Base-by-base conservation (phyloP, 345 rosid genomes). In the Cochlearia excelsa region DNA sequence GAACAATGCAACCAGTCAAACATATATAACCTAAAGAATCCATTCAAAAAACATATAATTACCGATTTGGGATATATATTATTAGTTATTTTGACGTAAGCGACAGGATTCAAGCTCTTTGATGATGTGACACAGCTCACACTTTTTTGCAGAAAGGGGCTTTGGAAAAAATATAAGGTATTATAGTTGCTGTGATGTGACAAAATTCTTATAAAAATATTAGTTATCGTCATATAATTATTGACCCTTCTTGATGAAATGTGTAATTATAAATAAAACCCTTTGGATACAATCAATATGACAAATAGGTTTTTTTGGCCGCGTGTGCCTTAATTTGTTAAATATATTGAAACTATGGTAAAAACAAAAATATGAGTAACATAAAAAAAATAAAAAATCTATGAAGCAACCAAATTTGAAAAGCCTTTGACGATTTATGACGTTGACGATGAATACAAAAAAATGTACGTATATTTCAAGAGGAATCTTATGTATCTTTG, bases 381-480 rank as follows among this genome's bases (percentile, higher is more conserved):
- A 3, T 3, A 40, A 54, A 27, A 26, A 3, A 6, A 51, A 30
- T n/a, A 63, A 9, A 27, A 5, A 57, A 28, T 52, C 58, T 33
- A 58, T 34, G 66, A 60, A 56, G 40, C 63, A 69, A 55, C 68
- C 40, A 42, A 44, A 5, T 35, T 63, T 49, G 45, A 62, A 69
- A 62, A 56, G 35, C 74, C 40, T 49, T 55, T 26, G 73, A 63
- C 47, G 74, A 69, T 55, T 16, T 57, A 70, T 63, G 74, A 70
- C 69, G 54, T 70, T 57, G 60, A 63, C 74, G 70, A 70, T 70
- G 61, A 34, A 46, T 57, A 70, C 74, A 70, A 70, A 64, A 46
- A 51, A 49, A 70, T 70, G 74, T 70, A 70, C 51, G 74, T 70
- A 51, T 43, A 51, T 39, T 57, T 57, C 74, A 52, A 70, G 74